phyloP scores from a whole-genome alignment of 768 basidiomycete species.

The Crepidotus variabilis region DNA sequence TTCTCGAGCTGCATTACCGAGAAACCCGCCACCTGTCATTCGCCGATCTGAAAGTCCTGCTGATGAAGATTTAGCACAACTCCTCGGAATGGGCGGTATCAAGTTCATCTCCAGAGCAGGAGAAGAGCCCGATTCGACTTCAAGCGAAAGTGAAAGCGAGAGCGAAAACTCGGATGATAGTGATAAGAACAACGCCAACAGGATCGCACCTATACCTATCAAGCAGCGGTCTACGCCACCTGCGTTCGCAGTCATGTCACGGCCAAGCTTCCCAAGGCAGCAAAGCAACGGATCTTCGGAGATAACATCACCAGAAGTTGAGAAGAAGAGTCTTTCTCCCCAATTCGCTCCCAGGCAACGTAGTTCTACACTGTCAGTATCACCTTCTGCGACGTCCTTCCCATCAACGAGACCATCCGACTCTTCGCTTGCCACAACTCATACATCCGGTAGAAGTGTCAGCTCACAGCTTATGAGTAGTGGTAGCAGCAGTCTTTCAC shows the following conservation, averaged over 20 bases:
- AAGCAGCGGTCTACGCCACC: constrained; percentile 51
- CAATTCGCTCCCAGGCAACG: constrained; percentile 25
- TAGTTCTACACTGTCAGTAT: constrained; percentile 36
- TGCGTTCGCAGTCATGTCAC: constrained; percentile 59
- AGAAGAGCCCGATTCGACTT: constrained; percentile 23
- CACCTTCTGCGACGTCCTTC: constrained; percentile 23
- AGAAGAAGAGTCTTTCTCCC: constrained; percentile 5
- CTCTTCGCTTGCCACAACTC: constrained; percentile 10
- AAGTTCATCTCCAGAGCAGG: constrained; percentile 37
- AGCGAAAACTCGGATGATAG: constrained; percentile 21
- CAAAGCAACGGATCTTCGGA: background rate
- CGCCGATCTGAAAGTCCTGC: constrained; percentile 25
- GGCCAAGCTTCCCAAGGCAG: constrained; percentile 39
- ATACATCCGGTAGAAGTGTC: constrained; percentile 3
- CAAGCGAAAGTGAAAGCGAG: constrained; percentile 22
- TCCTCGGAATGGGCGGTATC: constrained; percentile 40
- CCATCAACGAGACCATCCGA: constrained; percentile 14
- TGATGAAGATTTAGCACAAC: constrained; percentile 36
- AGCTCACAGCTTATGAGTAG: background rate
- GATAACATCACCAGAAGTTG: constrained; percentile 6
- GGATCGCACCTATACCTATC: constrained; percentile 55
- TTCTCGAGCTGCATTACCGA: constrained; percentile 4
- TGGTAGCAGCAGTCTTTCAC: background rate
- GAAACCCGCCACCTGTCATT: constrained; percentile 1
- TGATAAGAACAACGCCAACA: constrained; percentile 16